Conservation (phyloP, 139 green algal genomes). For the Monoraphidium neglectum region DNA sequence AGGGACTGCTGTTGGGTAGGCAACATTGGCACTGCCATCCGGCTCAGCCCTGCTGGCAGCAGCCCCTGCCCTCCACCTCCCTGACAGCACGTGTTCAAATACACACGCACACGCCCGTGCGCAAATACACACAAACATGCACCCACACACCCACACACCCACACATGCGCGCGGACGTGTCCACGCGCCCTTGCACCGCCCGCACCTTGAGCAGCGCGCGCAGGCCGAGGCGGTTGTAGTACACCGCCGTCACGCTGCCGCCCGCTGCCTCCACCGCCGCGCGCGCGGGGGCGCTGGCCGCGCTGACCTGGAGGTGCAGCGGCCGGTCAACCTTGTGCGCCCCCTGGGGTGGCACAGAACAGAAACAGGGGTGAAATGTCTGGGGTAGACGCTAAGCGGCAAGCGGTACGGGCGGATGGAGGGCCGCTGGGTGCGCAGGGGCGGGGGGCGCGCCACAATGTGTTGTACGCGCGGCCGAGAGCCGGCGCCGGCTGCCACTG, state of each 20-base stretch:
- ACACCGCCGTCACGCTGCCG: slow-evolving; percentile 84
- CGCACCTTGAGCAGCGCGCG: slow-evolving; percentile 72
- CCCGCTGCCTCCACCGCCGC: slow-evolving; percentile 69
- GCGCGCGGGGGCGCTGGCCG: slow-evolving; percentile 49
- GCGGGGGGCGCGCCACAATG: too few species aligned
- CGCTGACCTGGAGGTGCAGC: slow-evolving; percentile 73
- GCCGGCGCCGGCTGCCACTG: too few species aligned
- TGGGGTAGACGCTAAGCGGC: slow-evolving; percentile 39
- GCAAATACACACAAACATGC: not conserved
- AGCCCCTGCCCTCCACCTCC: not conserved
- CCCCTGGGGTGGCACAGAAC: not conserved
- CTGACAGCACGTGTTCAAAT: not conserved
- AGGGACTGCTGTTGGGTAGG: too few species aligned
- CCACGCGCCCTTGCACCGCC: not conserved
- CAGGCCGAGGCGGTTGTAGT: slow-evolving; percentile 92
- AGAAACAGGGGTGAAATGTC: not conserved
- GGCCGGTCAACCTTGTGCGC: slow-evolving; percentile 7
- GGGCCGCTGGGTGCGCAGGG: too few species aligned
- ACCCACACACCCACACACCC: not conserved
- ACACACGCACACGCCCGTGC: not conserved
- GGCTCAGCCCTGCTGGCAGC: too few species aligned
- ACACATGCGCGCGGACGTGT: not conserved
- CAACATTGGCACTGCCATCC: too few species aligned
- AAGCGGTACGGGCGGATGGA: too few species aligned
- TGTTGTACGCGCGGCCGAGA: too few species aligned